phyloP scores from a whole-genome alignment of 2,329 filamentous ascomycete species.

The Sarocladium strictum region DNA sequence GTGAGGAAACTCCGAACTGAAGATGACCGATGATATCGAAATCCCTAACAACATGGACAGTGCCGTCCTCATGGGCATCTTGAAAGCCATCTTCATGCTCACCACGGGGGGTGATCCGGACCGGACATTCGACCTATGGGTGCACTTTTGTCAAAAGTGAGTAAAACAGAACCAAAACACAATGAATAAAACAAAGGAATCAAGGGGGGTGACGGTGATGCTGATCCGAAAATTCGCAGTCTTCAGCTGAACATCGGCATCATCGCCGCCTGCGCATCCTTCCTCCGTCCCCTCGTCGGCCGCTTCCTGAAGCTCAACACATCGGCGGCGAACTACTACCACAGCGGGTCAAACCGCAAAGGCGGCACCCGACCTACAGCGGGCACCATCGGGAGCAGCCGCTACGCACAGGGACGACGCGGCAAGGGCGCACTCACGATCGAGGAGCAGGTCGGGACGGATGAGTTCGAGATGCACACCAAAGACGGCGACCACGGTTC shows the following conservation, averaged over 20 bases:
- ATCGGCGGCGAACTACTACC: constrained; percentile 12
- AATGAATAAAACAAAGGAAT: too few relatives aligned
- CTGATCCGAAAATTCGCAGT: constrained; percentile 9
- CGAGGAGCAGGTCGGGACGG: constrained; percentile 1
- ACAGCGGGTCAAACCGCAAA: constrained; percentile 6
- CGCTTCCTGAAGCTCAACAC: constrained; percentile 16
- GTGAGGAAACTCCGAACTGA: constrained; percentile 13
- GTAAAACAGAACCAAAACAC: too few relatives aligned
- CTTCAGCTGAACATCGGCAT: constrained; percentile 22
- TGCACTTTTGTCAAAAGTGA: constrained; percentile 20
- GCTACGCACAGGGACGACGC: neutral
- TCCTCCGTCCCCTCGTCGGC: constrained; percentile 20
- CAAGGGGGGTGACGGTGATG: too few relatives aligned
- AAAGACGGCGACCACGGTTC: neutral
- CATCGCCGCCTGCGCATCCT: constrained; percentile 20
- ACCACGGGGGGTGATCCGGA: constrained; percentile 21
- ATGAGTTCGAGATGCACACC: constrained; percentile 11
- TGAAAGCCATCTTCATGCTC: constrained; percentile 24
- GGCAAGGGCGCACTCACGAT: neutral
- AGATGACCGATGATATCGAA: too few relatives aligned
- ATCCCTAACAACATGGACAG: constrained; percentile 12
- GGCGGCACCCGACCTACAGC: constrained; percentile 7
- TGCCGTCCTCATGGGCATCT: constrained; percentile 22
- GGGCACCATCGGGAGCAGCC: constrained; percentile 3
- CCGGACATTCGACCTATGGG: constrained; percentile 19